Evolutionary conservation across 805 yeast genomes (phyloP).

Genomic region (Nakazawaea sp.): DNA sequence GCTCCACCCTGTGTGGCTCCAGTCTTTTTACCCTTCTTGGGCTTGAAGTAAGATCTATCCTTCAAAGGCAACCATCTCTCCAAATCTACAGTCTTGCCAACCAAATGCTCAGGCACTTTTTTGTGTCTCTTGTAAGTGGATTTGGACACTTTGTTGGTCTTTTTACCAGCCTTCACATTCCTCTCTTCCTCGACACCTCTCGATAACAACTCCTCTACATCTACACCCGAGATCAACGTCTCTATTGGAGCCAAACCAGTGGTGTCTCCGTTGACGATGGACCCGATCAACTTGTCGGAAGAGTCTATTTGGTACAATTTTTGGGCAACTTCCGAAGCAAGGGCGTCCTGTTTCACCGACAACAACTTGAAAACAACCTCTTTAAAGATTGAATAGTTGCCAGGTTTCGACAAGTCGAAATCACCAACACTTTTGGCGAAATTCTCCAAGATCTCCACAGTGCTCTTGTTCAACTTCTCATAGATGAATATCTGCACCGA

Average conservation of each 20-base stretch:
- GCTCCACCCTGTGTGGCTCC: conserved; percentile 59
- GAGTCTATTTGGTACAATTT: conserved; percentile 14
- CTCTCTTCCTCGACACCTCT: conserved; percentile 22
- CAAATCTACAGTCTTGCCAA: conserved; percentile 36
- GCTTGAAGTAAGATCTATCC: conserved; percentile 78
- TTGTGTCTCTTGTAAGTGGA: conserved; percentile 19
- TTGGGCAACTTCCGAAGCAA: conserved; percentile 22
- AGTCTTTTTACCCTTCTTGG: conserved; percentile 60
- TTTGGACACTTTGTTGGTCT: conserved; percentile 22
- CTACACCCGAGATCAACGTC: conserved; percentile 22
- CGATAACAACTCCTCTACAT: conserved; percentile 22
- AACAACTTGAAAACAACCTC: conserved; percentile 30
- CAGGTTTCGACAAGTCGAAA: conserved; percentile 10
- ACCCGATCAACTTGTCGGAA: conserved; percentile 17
- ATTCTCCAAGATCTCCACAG: conserved; percentile 21
- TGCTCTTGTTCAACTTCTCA: conserved; percentile 34
- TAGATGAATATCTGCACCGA: conserved; percentile 43
- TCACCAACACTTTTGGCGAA: background rate
- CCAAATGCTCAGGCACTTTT: conserved; percentile 34
- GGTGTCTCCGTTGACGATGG: conserved; percentile 13
- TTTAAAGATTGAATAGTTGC: conserved; percentile 22
- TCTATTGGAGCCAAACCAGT: conserved; percentile 16
- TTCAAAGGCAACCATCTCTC: conserved; percentile 92
- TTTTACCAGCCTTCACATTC: conserved; percentile 20
- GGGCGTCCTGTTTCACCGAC: conserved; percentile 21